Evolutionary conservation across 2,329 filamentous ascomycete genomes (phyloP).

Genomic region (Metarhizium sp.): DNA sequence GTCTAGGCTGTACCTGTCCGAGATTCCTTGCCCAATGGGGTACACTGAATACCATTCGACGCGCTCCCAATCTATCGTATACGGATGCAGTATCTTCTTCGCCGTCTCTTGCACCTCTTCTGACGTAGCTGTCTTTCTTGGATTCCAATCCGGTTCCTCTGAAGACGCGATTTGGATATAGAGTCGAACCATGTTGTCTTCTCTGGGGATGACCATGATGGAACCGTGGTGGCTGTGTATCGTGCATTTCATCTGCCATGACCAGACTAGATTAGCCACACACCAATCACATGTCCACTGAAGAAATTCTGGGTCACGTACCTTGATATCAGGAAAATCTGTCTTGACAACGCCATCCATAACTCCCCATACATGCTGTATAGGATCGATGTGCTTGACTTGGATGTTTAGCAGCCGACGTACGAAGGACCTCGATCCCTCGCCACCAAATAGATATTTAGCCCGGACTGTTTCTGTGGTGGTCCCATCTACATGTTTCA

Average conservation of each 20-base stretch:
- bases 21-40: slow-evolving; percentile 65
- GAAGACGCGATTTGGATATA: slow-evolving; percentile 60
- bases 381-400: slow-evolving; percentile 62
- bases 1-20: slow-evolving; percentile 57
- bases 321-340: slow-evolving; percentile 70
- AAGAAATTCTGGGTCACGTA: slow-evolving; percentile 16
- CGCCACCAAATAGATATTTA: slow-evolving; percentile 64
- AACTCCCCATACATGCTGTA: slow-evolving; percentile 65
- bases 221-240: slow-evolving; percentile 67
- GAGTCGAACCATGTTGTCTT: slow-evolving; percentile 58
- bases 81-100: slow-evolving; percentile 56
- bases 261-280: background rate
- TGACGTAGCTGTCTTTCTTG: slow-evolving; percentile 52
- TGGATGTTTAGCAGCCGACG: slow-evolving; percentile 58
- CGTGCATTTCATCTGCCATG: slow-evolving; percentile 56
- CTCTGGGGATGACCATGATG: slow-evolving; percentile 71
- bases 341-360: slow-evolving; percentile 66
- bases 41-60: slow-evolving; percentile 72
- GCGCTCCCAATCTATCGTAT: slow-evolving; percentile 56
- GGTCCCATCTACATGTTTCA: slow-evolving; percentile 69
- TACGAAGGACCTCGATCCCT: slow-evolving; percentile 60
- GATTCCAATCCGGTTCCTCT: slow-evolving; percentile 50
- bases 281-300: background rate
- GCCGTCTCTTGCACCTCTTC: slow-evolving; percentile 56
- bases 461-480: slow-evolving; percentile 56